These are phyloP conservation scores for Aspergillus steynii DNA, from an alignment of 495 filamentous ascomycete genomes.

Conservation along the genomic window DNA sequence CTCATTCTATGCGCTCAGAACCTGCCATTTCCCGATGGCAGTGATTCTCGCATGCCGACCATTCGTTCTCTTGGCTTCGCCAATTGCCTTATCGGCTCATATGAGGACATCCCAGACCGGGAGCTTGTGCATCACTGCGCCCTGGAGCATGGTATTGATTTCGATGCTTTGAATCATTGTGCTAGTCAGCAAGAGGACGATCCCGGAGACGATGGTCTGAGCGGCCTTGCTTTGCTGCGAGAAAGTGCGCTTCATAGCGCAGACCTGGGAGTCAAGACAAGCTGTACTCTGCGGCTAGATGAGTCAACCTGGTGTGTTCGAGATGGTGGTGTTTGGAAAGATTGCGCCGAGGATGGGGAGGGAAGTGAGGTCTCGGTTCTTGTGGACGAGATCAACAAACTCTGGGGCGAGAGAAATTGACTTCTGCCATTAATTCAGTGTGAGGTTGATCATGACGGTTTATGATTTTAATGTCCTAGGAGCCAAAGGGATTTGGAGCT, in stretches of 20 bases:
- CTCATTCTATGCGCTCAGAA: constrained; percentile 85
- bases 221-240: constrained; percentile 64
- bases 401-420: constrained; percentile 39
- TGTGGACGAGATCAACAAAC: constrained; percentile 65
- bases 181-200: constrained; percentile 49
- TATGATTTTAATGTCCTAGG: background rate
- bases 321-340: constrained; percentile 77
- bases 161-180: constrained; percentile 80
- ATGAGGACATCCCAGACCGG: constrained; percentile 69
- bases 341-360: constrained; percentile 58
- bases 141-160: constrained; percentile 83
- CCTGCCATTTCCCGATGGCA: constrained; percentile 46
- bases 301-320: constrained; percentile 78
- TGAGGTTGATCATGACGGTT: background rate
- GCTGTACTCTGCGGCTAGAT: constrained; percentile 85
- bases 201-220: constrained; percentile 59
- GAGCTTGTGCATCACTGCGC: constrained; percentile 80
- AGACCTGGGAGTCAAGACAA: constrained; percentile 70
- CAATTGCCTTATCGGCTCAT: constrained; percentile 78
- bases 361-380: constrained; percentile 72
- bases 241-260: constrained; percentile 72
- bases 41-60: constrained; percentile 55
- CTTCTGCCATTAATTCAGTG: background rate
- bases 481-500: background rate
- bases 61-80: constrained; percentile 88